Conservation (phyloP, 176 grass and related monocot genomes). For the Carex cristatella region DNA sequence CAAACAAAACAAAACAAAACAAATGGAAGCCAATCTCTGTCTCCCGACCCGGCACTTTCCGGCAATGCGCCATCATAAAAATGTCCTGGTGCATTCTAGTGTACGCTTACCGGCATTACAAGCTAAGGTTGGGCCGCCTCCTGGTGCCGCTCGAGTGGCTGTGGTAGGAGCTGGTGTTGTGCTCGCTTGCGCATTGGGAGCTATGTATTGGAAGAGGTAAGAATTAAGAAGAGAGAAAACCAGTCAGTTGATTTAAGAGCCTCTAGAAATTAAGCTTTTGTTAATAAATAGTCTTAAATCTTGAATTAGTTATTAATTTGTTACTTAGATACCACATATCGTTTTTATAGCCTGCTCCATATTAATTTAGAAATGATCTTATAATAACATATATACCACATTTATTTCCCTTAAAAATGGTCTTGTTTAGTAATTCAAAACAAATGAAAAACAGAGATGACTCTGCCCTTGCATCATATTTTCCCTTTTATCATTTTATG, state of each 20-base stretch:
- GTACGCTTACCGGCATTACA: neutral
- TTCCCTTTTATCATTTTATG: neutral
- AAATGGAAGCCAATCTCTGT: neutral
- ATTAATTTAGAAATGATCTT: neutral
- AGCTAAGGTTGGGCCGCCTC: neutral
- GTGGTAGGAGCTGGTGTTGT: constrained; percentile 12
- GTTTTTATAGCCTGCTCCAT: neutral
- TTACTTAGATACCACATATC: neutral
- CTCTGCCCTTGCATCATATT: neutral
- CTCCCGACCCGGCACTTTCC: neutral
- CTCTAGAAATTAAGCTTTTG: neutral
- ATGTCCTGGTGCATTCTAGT: neutral
- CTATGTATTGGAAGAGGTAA: constrained; percentile 18
- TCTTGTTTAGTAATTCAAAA: neutral
- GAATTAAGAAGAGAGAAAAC: neutral
- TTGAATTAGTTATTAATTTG: neutral
- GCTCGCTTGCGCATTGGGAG: neutral
- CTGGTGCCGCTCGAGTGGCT: neutral
- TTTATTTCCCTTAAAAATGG: neutral
- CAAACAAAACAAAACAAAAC: neutral
- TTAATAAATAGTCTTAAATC: neutral
- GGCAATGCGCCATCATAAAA: neutral
- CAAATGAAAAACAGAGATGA: neutral
- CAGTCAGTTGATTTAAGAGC: neutral
- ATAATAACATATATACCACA: neutral